phyloP scores from a whole-genome alignment of 108 stramenopile genomes.

The Stephanodiscus triporus region DNA sequence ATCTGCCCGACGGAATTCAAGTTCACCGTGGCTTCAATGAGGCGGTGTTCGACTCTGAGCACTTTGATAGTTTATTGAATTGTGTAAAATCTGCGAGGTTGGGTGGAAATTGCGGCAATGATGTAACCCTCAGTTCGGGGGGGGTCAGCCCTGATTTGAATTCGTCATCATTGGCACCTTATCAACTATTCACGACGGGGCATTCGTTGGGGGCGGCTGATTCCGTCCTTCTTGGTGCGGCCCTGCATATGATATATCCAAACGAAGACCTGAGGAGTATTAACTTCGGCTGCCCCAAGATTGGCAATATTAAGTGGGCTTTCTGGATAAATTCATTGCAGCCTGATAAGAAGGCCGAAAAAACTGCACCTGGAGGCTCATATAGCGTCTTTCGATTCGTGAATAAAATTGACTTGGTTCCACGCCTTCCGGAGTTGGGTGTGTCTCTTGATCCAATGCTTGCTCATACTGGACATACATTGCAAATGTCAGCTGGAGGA shows the following conservation, averaged over 20 bases:
- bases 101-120: constrained; percentile 29
- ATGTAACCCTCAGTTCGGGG: constrained; percentile 7
- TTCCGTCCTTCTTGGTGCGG: constrained; percentile 70
- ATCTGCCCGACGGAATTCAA: constrained; percentile 28
- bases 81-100: constrained; percentile 47
- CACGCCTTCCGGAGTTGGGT: constrained; percentile 66
- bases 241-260: constrained; percentile 50
- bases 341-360: constrained; percentile 16
- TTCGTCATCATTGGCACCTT: constrained; percentile 9
- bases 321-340: constrained; percentile 56
- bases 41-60: constrained; percentile 66
- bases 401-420: constrained; percentile 74
- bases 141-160: neutral
- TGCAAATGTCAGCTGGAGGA: constrained; percentile 62
- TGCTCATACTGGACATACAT: constrained; percentile 82
- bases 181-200: constrained; percentile 66
- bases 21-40: constrained; percentile 85
- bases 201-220: constrained; percentile 84
- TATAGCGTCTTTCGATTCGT: constrained; percentile 55
- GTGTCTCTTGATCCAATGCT: constrained; percentile 32
- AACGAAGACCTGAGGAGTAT: constrained; percentile 49
- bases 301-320: constrained; percentile 66
- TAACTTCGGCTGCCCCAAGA: constrained; percentile 85
- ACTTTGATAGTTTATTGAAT: constrained; percentile 20
- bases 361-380: constrained; percentile 48